These are phyloP conservation scores for Ceratonia siliqua DNA, from an alignment of 306 rosid genomes.

Conservation along the genomic window DNA sequence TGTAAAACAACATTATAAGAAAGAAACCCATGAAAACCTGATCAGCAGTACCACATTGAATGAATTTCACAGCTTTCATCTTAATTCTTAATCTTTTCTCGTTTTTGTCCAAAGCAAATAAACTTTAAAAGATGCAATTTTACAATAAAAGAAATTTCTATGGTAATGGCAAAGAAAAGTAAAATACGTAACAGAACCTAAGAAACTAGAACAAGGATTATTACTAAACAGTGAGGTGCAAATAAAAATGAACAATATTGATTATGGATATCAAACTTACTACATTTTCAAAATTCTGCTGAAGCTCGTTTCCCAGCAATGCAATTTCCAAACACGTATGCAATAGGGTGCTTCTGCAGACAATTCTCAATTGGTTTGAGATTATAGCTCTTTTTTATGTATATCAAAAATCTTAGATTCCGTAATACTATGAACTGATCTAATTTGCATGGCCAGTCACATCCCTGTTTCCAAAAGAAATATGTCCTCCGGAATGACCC, in stretches of 20 bases:
- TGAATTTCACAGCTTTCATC: neutral
- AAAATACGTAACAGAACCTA: neutral
- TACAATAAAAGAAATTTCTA: no score
- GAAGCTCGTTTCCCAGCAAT: neutral
- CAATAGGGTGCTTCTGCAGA: neutral
- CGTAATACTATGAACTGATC: neutral
- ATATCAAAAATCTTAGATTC: neutral
- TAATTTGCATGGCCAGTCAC: no score
- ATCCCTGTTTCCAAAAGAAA: neutral
- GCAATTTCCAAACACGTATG: neutral
- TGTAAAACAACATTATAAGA: constrained; percentile 2
- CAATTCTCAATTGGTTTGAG: neutral
- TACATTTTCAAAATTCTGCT: neutral
- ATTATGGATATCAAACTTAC: neutral
- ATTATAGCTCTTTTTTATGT: neutral
- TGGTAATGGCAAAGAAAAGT: neutral
- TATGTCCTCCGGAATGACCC: neutral
- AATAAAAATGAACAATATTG: neutral
- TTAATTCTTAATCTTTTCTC: neutral
- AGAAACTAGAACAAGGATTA: neutral
- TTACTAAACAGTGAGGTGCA: neutral
- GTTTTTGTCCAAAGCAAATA: neutral
- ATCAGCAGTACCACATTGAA: neutral
- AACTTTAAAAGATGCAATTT: neutral
- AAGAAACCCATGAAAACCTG: neutral